Evolutionary conservation across 139 green algal genomes (phyloP).

Genomic region (Ulvella scutata): DNA sequence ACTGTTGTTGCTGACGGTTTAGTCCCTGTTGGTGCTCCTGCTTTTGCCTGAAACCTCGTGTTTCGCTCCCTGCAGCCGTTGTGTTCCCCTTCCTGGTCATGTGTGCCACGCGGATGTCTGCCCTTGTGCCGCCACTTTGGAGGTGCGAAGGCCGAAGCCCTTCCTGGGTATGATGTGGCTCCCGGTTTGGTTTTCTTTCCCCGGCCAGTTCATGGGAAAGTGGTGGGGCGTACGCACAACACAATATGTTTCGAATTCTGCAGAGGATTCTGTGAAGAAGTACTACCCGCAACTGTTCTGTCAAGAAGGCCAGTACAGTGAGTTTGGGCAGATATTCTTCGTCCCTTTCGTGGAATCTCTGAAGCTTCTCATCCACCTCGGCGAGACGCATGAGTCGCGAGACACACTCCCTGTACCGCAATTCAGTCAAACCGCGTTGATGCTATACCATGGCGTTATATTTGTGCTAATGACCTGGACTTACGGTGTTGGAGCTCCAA

Average conservation of each 20-base stretch:
- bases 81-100: conserved; percentile 40
- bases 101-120: no score
- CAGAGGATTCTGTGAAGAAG: conserved; percentile 15
- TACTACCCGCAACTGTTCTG: conserved; percentile 50
- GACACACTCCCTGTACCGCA: conserved; percentile 10
- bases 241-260: conserved; percentile 24
- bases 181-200: no score
- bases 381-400: conserved; percentile 31
- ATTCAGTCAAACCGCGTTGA: conserved; percentile 14
- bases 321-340: conserved; percentile 52
- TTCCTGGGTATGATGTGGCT: no score
- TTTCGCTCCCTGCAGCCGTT: conserved; percentile 23
- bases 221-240: conserved; percentile 15
- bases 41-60: no score
- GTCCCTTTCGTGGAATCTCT: conserved; percentile 22
- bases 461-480: conserved; percentile 39
- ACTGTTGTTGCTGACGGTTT: no score
- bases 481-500: conserved; percentile 49
- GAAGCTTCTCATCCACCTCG: conserved; percentile 40
- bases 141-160: no score
- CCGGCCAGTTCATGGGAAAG: no score
- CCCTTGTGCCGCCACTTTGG: no score
- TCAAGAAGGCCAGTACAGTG: conserved; percentile 20
- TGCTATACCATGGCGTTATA: conserved; percentile 24
- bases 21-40: no score